Evolutionary conservation across 768 basidiomycete genomes (phyloP).

Genomic region (Baorangia bicolor): DNA sequence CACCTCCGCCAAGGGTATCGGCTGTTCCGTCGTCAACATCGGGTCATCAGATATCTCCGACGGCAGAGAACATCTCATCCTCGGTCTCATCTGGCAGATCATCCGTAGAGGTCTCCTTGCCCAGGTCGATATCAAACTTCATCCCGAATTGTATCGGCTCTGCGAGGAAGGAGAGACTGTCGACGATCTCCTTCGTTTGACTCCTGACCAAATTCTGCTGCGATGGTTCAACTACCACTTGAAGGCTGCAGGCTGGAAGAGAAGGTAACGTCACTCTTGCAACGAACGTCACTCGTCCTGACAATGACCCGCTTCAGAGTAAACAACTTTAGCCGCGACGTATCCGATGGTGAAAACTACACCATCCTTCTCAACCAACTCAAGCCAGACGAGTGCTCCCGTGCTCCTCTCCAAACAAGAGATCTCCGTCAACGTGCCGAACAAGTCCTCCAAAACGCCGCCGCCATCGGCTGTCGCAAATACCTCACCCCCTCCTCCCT

Average conservation of each 20-base stretch:
- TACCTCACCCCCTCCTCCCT: conserved; percentile 93
- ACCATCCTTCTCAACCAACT: conserved; percentile 94
- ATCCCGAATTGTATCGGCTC: conserved; percentile 93
- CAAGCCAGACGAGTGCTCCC: conserved; percentile 90
- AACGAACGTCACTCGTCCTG: background rate
- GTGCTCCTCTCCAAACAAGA: conserved; percentile 82
- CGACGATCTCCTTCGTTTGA: conserved; percentile 89
- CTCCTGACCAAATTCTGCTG: conserved; percentile 96
- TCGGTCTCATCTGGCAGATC: conserved; percentile 98
- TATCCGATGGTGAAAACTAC: conserved; percentile 97
- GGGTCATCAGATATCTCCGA: conserved; percentile 91
- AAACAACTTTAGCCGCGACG: conserved; percentile 96
- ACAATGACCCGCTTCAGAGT: conserved; percentile 53
- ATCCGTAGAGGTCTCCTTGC: conserved; percentile 90
- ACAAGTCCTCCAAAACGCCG: conserved; percentile 93
- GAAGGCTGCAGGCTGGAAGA: conserved; percentile 90
- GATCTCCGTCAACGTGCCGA: conserved; percentile 87
- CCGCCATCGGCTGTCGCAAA: conserved; percentile 89
- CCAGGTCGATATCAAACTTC: conserved; percentile 97
- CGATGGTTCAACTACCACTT: conserved; percentile 99
- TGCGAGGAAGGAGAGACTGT: conserved; percentile 98
- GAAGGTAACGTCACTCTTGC: conserved; percentile 50
- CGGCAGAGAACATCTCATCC: conserved; percentile 92
- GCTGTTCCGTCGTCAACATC: conserved; percentile 98
- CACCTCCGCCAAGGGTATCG: conserved; percentile 95